Evolutionary conservation across 2,329 filamentous ascomycete species (phyloP).

Genomic region (Coleophoma cylindrospora): DNA sequence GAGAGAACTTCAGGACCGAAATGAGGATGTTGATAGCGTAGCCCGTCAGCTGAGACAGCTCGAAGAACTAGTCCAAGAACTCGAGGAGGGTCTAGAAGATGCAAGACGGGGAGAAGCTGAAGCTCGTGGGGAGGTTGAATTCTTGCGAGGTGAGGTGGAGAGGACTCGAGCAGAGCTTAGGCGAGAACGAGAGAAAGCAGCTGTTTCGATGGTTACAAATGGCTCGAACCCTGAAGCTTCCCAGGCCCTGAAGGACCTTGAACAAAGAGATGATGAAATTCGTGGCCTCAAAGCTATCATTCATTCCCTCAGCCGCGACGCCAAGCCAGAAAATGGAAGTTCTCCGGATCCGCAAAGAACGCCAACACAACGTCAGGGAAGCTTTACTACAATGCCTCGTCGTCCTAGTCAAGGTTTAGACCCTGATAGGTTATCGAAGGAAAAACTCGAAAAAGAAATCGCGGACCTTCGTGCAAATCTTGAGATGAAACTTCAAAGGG

Average conservation of each 20-base stretch:
- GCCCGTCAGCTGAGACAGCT: constrained; percentile 89
- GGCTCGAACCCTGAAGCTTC: constrained; percentile 35
- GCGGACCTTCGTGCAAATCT: constrained; percentile 69
- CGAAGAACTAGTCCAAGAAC: constrained; percentile 91
- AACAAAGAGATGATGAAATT: constrained; percentile 96
- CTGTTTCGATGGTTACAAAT: constrained; percentile 50
- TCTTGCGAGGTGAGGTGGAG: constrained; percentile 90
- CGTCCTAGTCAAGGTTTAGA: constrained; percentile 36
- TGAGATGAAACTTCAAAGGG: constrained; percentile 66
- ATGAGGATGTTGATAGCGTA: constrained; percentile 86
- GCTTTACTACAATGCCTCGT: constrained; percentile 5
- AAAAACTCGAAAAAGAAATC: constrained; percentile 76
- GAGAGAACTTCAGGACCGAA: constrained; percentile 73
- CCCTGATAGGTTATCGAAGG: constrained; percentile 53
- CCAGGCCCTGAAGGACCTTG: constrained; percentile 66
- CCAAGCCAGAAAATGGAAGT: constrained; percentile 29
- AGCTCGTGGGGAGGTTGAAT: constrained; percentile 92
- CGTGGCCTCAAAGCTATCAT: constrained; percentile 96
- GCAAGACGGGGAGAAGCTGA: constrained; percentile 91
- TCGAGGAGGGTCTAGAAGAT: constrained; percentile 95
- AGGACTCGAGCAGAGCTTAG: constrained; percentile 82
- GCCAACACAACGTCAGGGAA: constrained; percentile 19
- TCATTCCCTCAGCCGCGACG: constrained; percentile 82
- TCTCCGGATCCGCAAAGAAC: constrained; percentile 22
- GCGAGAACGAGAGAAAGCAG: constrained; percentile 80